Evolutionary conservation across 306 rosid genomes (phyloP).

Genomic region (Sesbania bispinosa): DNA sequence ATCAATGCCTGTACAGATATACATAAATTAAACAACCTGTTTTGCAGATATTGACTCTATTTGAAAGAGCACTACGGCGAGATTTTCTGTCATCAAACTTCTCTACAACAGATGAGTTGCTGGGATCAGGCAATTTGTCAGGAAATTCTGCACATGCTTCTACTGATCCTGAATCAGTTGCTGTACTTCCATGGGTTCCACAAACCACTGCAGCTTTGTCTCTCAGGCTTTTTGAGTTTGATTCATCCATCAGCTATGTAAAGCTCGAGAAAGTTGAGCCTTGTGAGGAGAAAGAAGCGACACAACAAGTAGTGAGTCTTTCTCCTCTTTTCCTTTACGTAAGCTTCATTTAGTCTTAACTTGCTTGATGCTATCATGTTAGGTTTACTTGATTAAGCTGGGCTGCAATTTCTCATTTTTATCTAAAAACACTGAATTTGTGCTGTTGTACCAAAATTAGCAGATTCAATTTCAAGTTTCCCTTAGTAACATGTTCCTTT

Average conservation of each 20-base stretch:
- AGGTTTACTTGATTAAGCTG: neutral
- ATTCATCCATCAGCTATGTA: conserved; percentile 53
- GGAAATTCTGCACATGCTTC: conserved; percentile 35
- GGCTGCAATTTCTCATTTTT: neutral
- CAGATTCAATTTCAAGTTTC: conserved; percentile 1
- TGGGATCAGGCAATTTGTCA: conserved; percentile 46
- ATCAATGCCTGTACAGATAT: neutral
- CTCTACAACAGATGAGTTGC: conserved; percentile 59
- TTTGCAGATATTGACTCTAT: conserved; percentile 64
- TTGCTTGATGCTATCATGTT: neutral
- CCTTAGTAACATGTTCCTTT: neutral
- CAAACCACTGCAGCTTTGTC: conserved; percentile 77
- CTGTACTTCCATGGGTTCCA: conserved; percentile 91
- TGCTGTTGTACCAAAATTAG: neutral
- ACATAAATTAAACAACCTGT: conserved; percentile 24
- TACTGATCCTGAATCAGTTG: conserved; percentile 43
- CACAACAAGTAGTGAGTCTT: conserved; percentile 48
- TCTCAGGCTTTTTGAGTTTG: conserved; percentile 74
- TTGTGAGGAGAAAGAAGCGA: conserved; percentile 40
- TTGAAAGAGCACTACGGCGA: conserved; percentile 66
- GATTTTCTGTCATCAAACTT: conserved; percentile 67
- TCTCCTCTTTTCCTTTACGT: neutral
- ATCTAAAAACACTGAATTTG: neutral
- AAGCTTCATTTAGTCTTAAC: neutral
- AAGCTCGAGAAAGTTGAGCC: conserved; percentile 55